Percentiles rank a stretch among this genome's conserved stretches.
Conservation (phyloP, 192 early-diverging fungal genomes). For the Backusella sp. region DNA sequence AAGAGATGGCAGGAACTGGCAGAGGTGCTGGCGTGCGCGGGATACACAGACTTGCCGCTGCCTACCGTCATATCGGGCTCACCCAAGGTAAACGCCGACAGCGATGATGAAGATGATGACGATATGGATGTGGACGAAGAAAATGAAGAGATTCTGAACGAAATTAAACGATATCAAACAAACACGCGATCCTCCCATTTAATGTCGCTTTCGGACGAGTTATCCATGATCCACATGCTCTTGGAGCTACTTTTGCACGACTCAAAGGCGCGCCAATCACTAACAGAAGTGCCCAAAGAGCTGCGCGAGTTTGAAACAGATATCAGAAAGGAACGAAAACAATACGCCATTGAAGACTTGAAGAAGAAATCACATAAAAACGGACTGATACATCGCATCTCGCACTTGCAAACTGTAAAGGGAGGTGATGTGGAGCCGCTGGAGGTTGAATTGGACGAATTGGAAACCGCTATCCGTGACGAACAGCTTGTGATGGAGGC, state of each 20-base stretch:
- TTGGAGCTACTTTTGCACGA: conserved; percentile 19
- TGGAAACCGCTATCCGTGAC: conserved; percentile 8
- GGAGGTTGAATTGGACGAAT: conserved; percentile 8
- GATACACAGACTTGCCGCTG: neutral
- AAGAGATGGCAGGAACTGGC: conserved; percentile 13
- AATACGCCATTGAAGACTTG: neutral
- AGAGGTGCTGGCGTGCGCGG: neutral
- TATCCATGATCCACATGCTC: conserved; percentile 14
- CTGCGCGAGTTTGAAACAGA: conserved; percentile 12
- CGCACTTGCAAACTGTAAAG: neutral
- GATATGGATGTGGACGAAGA: neutral
- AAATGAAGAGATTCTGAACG: neutral
- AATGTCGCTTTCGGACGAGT: conserved; percentile 2
- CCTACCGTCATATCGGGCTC: neutral
- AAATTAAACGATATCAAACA: conserved; percentile 9
- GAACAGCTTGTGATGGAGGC: neutral
- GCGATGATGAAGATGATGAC: too few species aligned
- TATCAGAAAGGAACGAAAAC: neutral
- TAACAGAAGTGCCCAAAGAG: neutral
- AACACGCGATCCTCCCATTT: neutral
- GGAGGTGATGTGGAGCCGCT: neutral
- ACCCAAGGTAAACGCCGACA: neutral
- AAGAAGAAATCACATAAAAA: conserved; percentile 1
- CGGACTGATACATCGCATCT: neutral
- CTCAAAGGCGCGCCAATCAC: neutral